phyloP scores from a whole-genome alignment of 805 yeast genomes.

The Ogataea polymorpha region DNA sequence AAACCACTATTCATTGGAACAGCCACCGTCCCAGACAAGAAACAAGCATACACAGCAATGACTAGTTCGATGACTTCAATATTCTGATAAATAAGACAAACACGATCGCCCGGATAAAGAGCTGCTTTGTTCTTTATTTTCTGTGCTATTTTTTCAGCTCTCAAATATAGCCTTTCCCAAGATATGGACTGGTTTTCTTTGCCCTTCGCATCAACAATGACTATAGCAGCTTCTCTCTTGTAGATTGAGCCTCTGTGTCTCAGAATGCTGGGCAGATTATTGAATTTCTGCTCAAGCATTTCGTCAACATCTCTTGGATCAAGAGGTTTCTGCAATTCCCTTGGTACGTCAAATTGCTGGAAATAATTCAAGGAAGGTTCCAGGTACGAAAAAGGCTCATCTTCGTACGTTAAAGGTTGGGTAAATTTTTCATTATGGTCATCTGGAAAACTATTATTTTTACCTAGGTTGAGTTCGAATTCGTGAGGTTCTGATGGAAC shows the following conservation, averaged over 20 bases:
- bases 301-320: slow-evolving; percentile 53
- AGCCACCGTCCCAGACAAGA: slow-evolving; percentile 90
- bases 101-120: slow-evolving; percentile 77
- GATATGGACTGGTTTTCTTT: slow-evolving; percentile 72
- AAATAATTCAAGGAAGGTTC: background rate
- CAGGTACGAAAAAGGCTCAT: slow-evolving; percentile 12
- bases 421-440: slow-evolving; percentile 14
- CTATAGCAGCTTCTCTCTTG: slow-evolving; percentile 66
- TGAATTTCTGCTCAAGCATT: slow-evolving; percentile 42
- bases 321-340: slow-evolving; percentile 54
- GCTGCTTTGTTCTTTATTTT: slow-evolving; percentile 72
- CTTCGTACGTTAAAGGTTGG: slow-evolving; percentile 12
- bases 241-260: slow-evolving; percentile 68
- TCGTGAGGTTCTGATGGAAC: slow-evolving; percentile 17
- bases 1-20: slow-evolving; percentile 83
- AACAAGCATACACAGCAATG: slow-evolving; percentile 85
- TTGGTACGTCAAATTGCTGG: slow-evolving; percentile 17
- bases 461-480: slow-evolving; percentile 7
- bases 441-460: slow-evolving; percentile 12
- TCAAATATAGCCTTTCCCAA: slow-evolving; percentile 85
- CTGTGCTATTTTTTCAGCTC: slow-evolving; percentile 86
- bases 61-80: slow-evolving; percentile 83
- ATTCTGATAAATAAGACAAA: slow-evolving; percentile 78
- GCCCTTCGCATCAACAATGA: slow-evolving; percentile 72
- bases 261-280: slow-evolving; percentile 67